Evolutionary conservation across 1,284 basidiomycete species (phyloP).

Genomic region (Boletellus deceptivus): DNA sequence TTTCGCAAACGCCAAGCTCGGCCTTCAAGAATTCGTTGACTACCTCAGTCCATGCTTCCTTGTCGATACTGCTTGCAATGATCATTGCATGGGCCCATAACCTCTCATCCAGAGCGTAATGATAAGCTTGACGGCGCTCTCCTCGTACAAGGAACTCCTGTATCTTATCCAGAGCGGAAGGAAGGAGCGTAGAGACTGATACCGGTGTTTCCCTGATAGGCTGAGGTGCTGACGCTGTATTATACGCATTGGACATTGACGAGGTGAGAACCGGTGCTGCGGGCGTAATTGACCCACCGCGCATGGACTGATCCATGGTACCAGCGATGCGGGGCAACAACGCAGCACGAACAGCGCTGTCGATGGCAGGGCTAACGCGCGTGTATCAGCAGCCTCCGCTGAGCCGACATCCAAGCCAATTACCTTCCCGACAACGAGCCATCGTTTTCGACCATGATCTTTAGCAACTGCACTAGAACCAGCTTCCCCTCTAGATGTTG

Average conservation of each 20-base stretch:
- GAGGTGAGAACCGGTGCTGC: conserved; percentile 17
- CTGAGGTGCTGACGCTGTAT: conserved; percentile 18
- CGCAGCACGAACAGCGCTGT: conserved; percentile 60
- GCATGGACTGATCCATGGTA: conserved; percentile 16
- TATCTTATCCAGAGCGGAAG: conserved; percentile 73
- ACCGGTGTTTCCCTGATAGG: conserved; percentile 42
- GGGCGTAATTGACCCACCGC: conserved; percentile 22
- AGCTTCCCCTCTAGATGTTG: conserved; percentile 74
- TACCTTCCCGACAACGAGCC: conserved; percentile 83
- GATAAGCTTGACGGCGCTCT: conserved; percentile 83
- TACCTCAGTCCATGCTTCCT: conserved; percentile 90
- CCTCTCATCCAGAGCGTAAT: conserved; percentile 83
- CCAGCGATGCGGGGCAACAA: conserved; percentile 58
- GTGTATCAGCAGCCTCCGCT: conserved; percentile 18
- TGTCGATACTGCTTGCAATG: conserved; percentile 91
- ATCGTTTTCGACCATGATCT: conserved; percentile 82
- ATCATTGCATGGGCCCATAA: conserved; percentile 97
- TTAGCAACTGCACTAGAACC: conserved; percentile 72
- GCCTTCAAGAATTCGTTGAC: conserved; percentile 83
- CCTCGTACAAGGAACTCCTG: conserved; percentile 79
- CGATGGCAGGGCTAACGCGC: conserved; percentile 60
- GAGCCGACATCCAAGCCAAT: not conserved
- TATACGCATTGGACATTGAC: conserved; percentile 19
- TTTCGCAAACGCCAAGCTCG: conserved; percentile 61
- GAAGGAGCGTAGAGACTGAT: conserved; percentile 49